These are phyloP conservation scores for Cardamine chenopodiifolia DNA, from an alignment of 345 rosid genomes.

Conservation along the genomic window DNA sequence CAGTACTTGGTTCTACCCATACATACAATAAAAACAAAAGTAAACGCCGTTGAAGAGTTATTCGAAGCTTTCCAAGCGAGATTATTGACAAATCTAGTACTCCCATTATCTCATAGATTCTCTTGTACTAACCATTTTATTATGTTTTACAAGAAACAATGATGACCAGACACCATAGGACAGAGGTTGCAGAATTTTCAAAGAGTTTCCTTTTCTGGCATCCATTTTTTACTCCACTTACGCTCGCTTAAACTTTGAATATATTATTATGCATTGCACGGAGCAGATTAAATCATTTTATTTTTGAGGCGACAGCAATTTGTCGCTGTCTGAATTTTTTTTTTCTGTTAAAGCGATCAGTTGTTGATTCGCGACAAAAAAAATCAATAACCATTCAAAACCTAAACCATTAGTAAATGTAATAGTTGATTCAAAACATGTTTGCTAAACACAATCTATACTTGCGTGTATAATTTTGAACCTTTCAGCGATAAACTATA, in stretches of 20 bases:
- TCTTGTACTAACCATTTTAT: not conserved
- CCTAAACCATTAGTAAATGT: not conserved
- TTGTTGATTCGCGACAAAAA: too few species aligned
- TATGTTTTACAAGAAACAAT: not conserved
- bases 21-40: not conserved
- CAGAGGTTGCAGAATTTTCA: not conserved
- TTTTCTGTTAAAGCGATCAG: too few species aligned
- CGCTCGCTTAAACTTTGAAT: too few species aligned
- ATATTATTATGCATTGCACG: too few species aligned
- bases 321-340: too few species aligned
- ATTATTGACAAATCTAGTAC: not conserved
- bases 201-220: not conserved
- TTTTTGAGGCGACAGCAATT: too few species aligned
- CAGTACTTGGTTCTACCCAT: not conserved
- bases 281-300: too few species aligned
- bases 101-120: not conserved
- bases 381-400: too few species aligned
- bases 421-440: not conserved
- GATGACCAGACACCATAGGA: constrained; percentile 1
- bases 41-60: not conserved
- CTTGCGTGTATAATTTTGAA: not conserved
- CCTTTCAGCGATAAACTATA: not conserved
- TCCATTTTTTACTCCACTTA: not conserved
- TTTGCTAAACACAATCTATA: not conserved
- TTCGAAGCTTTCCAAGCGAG: not conserved